Evolutionary conservation across 2,329 filamentous ascomycete genomes (phyloP).

Genomic region (Ceratocystis smalleyi): DNA sequence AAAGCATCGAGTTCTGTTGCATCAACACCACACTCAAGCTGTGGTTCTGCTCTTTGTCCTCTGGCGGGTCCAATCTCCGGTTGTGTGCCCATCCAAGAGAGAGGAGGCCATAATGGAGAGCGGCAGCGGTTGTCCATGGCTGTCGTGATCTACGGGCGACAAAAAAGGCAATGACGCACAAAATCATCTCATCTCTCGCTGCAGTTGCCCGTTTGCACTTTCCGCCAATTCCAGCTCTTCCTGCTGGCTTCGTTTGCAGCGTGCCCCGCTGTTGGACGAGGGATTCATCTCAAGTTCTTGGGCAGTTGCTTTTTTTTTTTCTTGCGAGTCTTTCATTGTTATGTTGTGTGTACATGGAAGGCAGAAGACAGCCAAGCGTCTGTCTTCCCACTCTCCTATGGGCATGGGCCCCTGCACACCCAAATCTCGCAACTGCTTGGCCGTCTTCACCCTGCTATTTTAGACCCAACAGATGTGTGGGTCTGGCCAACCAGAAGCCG

Average conservation of each 20-base stretch:
- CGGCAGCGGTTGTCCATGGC: not conserved
- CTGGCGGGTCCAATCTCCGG: not conserved
- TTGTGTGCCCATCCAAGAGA: too few species aligned
- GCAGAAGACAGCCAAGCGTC: not conserved
- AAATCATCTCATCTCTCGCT: not conserved
- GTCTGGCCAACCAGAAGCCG: not conserved
- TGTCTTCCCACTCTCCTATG: not conserved
- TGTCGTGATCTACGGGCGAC: not conserved
- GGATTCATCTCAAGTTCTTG: not conserved
- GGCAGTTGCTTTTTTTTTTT: not conserved
- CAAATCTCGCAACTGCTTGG: slow-evolving; percentile 1
- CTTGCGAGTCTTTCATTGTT: not conserved
- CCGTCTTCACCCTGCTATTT: not conserved
- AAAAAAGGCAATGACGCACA: not conserved
- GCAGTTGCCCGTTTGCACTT: not conserved
- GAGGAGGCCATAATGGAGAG: too few species aligned
- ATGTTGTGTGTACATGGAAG: too few species aligned
- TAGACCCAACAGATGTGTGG: not conserved
- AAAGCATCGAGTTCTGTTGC: not conserved
- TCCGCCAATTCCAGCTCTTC: not conserved
- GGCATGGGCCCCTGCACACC: not conserved
- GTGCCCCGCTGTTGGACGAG: too few species aligned
- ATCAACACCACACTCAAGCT: not conserved
- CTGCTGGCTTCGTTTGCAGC: not conserved
- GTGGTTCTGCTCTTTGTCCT: not conserved